Percentiles rank a stretch among this genome's conserved stretches.
Conservation (phyloP, 1,284 basidiomycete species). For the Sphaerobolus stellatus region DNA sequence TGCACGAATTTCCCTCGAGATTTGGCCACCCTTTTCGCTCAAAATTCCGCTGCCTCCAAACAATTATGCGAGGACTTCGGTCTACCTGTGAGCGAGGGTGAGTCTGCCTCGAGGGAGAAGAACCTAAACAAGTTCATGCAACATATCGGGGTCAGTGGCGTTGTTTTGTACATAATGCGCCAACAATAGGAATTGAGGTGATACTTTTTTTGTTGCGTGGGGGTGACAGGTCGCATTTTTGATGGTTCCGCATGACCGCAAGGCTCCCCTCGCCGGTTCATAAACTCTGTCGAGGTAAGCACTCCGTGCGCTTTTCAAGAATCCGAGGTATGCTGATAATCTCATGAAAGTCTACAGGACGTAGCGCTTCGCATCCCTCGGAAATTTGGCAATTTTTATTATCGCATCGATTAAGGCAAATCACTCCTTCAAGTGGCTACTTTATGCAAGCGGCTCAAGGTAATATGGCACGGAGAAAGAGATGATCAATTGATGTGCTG, state of each 20-base stretch:
- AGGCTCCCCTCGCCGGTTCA: conserved; percentile 7
- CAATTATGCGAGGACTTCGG: conserved; percentile 44
- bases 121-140: conserved; percentile 46
- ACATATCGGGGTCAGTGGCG: conserved; percentile 17
- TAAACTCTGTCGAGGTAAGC: neutral
- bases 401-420: too few relatives aligned
- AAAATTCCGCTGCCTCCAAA: conserved; percentile 40
- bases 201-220: conserved; percentile 6
- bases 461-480: too few relatives aligned
- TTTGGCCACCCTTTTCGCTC: conserved; percentile 39
- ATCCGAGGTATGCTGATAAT: too few relatives aligned
- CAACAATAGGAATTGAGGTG: conserved; percentile 7
- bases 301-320: too few relatives aligned
- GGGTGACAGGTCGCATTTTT: conserved; percentile 15
- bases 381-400: too few relatives aligned
- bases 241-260: conserved; percentile 16
- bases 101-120: conserved; percentile 26
- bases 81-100: conserved; percentile 30
- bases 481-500: too few relatives aligned
- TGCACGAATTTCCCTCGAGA: conserved; percentile 30
- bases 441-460: too few relatives aligned
- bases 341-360: too few relatives aligned
- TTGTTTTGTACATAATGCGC: conserved; percentile 9
- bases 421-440: too few relatives aligned
- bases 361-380: too few relatives aligned